Base-by-base conservation (phyloP, 768 basidiomycete species). In the Boletus subcaerulescens region DNA sequence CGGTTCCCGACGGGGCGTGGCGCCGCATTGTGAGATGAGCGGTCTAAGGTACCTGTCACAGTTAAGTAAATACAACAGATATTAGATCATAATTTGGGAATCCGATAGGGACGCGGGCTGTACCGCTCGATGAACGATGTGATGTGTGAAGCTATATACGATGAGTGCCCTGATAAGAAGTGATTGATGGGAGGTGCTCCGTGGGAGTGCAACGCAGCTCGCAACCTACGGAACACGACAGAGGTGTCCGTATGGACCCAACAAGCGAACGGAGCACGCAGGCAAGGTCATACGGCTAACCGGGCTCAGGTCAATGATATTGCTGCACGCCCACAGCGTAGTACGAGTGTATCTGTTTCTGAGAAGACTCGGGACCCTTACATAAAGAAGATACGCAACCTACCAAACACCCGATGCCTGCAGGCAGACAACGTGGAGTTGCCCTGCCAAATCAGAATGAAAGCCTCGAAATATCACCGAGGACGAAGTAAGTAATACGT, bases 371-470 rank as follows among this genome's bases (percentile, higher is more conserved):
- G 53, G 39, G 50, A 45, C 38, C 47, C 48, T 77, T 78, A 81
- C 77, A 71, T 77, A 80, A 81, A 69, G 67, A 63, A 65, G 73
- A 65, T 65, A 72, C 73, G 68, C 59, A 71, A 67, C 50, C 55
- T 57, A 60, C 61, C 59, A 51, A 74, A 76, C 76, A 71, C 68
- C 65, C 59, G 64, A 67, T 80, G 84, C 86, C 85, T 86, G 84
- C 83, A 87, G 86, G 86, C 86, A 84, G 73, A 76, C 77, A 86
- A 85, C 86, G 85, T 87, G 80, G 72, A 72, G 70, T 75, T 71
- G 71, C 75, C 60, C 53, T 70, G 54, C 69, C 71, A 65, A 70
- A 82, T 83, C 80, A 79, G 81, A 85, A 56, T 50, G 38, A 61
- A 74, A 71, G 73, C 64, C 67, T 72, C 73, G 14, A 75, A 77